Base-by-base conservation (phyloP, 2,329 filamentous ascomycete genomes). In the Eutypella sp. region DNA sequence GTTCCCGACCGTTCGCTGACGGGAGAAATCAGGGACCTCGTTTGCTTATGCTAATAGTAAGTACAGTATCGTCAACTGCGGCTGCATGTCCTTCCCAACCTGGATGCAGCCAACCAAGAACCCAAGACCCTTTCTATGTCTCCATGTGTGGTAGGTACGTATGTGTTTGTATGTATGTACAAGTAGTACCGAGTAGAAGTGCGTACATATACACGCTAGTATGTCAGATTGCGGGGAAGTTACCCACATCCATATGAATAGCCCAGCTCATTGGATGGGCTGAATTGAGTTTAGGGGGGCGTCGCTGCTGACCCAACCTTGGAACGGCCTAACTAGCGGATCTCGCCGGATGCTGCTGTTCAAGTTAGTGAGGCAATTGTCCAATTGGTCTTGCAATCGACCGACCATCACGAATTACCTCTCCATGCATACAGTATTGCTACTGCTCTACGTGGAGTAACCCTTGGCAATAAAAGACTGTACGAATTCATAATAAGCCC, bases 151-250 rank as follows among this genome's bases (percentile, higher is more conserved):
- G 25, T 29, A 29, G 25, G 25, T 29, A 29, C 25, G 7, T 7
- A 29, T 13, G 25, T 29, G 25, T 9, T 33, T n/a, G 29, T 15
- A 33, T 33, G 5, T 9, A 38, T 38, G 18, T 38, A 38, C 36
- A 6, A n/a, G n/a, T n/a, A n/a, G 11, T 29, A 33, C 29, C 29
- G 29, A n/a, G 29, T 33, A 33, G 29, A 11, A 15, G 13, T 5
- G 11, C 5, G 7, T 29, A 29, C 7, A 13, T 29, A 29, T 29
- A 29, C 13, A 7, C 33, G 16, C 19, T 36, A 38, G 36, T 20
- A 38, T 38, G 36, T 18, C 36, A 38, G 36, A 20, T 38, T 38
- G 36, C 36, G 36, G 36, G 36, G 36, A 23, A 38, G 23, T n/a
- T 38, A 19, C 15, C 36, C 36, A 38, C 36, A 9, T 38, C 4